These are phyloP conservation scores for Picochlorum sp. DNA, from an alignment of 139 green algal species.

Conservation along the genomic window DNA sequence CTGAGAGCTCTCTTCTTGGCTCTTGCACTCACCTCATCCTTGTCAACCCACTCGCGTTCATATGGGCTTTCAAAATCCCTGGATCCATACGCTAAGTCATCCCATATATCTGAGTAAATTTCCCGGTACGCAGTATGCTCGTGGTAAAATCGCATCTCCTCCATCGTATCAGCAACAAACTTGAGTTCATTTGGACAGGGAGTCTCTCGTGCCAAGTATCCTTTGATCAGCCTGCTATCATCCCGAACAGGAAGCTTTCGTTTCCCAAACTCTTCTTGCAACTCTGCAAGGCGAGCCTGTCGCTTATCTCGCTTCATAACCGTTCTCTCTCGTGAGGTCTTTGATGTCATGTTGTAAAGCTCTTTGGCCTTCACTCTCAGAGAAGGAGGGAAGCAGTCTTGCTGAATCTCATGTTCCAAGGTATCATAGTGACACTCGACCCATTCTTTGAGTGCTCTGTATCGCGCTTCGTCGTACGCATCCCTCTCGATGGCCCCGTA, in stretches of 20 bases:
- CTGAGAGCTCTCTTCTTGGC: neutral
- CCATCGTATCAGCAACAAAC: neutral
- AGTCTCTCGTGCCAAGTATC: neutral
- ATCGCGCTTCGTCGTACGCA: too few relatives aligned
- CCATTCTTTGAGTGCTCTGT: too few relatives aligned
- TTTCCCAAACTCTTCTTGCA: neutral
- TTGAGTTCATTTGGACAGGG: slow-evolving; percentile 1
- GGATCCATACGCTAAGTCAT: neutral
- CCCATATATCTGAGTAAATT: neutral
- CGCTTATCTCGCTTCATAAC: slow-evolving; percentile 1
- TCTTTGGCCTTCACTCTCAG: too few relatives aligned
- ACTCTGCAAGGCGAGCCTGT: slow-evolving; percentile 1
- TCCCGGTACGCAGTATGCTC: neutral
- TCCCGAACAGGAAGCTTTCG: neutral
- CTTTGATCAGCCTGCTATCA: slow-evolving; percentile 1
- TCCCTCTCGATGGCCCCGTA: too few relatives aligned
- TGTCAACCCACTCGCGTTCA: neutral
- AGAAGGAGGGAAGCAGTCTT: too few relatives aligned
- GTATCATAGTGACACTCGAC: too few relatives aligned
- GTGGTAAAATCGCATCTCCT: slow-evolving; percentile 3
- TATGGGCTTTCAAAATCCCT: neutral
- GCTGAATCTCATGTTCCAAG: too few relatives aligned
- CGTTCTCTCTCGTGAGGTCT: neutral
- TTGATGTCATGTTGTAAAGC: too few relatives aligned
- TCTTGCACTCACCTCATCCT: neutral